Conservation (phyloP, 345 rosid species). For the Salix suchowensis region DNA sequence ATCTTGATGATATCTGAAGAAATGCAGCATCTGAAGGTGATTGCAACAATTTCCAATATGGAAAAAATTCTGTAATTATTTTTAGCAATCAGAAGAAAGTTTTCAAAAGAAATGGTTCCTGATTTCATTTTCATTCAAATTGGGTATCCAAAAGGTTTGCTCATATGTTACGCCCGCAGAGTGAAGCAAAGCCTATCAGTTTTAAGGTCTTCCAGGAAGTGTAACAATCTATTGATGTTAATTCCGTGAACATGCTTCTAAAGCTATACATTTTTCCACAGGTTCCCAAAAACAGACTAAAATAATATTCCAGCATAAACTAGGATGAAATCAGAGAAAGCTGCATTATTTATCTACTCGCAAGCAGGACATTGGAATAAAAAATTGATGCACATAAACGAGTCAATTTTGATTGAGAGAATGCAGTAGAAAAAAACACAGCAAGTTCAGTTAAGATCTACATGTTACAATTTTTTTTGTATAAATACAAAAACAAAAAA, state of each 20-base stretch:
- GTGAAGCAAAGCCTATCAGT: background rate
- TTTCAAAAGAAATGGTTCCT: background rate
- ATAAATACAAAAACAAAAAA: too few relatives aligned
- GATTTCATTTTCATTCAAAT: background rate
- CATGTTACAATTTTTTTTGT: background rate
- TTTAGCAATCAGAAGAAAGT: background rate
- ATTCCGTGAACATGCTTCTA: background rate
- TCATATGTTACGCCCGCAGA: background rate
- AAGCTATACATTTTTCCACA: background rate
- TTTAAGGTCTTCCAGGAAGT: background rate
- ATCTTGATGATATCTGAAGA: background rate
- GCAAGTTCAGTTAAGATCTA: background rate
- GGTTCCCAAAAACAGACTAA: background rate
- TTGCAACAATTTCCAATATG: background rate
- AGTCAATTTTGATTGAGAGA: background rate
- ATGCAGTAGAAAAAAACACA: background rate
- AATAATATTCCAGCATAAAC: background rate
- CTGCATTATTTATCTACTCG: background rate
- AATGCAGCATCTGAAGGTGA: background rate
- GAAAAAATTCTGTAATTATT: background rate
- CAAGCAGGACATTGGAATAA: background rate
- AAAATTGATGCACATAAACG: background rate
- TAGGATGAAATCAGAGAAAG: background rate
- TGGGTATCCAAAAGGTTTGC: background rate
- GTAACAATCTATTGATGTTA: too few relatives aligned